Evolutionary conservation across 306 rosid genomes (phyloP).

Genomic region (Medicago arabica): DNA sequence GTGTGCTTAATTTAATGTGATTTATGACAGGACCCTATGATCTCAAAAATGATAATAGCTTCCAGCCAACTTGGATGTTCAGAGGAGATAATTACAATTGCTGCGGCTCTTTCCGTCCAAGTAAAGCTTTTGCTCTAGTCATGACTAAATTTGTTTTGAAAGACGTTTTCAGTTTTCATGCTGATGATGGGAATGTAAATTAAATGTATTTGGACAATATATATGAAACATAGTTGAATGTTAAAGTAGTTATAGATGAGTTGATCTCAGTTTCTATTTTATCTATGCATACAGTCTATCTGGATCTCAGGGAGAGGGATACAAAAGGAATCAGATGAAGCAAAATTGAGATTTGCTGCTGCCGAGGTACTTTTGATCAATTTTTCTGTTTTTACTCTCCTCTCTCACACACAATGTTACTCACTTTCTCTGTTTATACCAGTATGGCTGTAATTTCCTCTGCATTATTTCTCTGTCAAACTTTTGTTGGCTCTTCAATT

Average conservation of each 20-base stretch:
- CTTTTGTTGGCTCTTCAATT: constrained; percentile 30
- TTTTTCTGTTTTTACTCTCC: constrained; percentile 3
- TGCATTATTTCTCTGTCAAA: constrained; percentile 24
- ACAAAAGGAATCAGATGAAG: constrained; percentile 89
- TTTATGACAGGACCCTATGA: constrained; percentile 82
- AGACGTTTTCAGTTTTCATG: constrained; percentile 14
- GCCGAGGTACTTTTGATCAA: constrained; percentile 70
- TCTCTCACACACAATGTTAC: background rate
- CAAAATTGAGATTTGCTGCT: constrained; percentile 89
- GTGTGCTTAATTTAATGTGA: constrained; percentile 13
- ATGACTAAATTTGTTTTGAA: constrained; percentile 18
- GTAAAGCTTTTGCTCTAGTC: constrained; percentile 51
- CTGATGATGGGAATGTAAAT: constrained; percentile 13
- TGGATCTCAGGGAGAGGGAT: constrained; percentile 89
- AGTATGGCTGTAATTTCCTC: constrained; percentile 4
- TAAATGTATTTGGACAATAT: constrained; percentile 13
- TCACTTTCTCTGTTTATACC: constrained; percentile 3
- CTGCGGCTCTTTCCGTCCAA: constrained; percentile 89
- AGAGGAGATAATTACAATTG: constrained; percentile 88
- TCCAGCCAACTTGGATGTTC: constrained; percentile 85
- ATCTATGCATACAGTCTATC: constrained; percentile 69
- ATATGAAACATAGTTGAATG: constrained; percentile 19
- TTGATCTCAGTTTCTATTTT: constrained; percentile 46
- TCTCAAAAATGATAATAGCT: constrained; percentile 91
- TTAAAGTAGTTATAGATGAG: constrained; percentile 17